A percentile compares a stretch with the other conserved stretches of the same genome.
phyloP scores from a whole-genome alignment of 495 filamentous ascomycete genomes.

The Lepraria neglecta region DNA sequence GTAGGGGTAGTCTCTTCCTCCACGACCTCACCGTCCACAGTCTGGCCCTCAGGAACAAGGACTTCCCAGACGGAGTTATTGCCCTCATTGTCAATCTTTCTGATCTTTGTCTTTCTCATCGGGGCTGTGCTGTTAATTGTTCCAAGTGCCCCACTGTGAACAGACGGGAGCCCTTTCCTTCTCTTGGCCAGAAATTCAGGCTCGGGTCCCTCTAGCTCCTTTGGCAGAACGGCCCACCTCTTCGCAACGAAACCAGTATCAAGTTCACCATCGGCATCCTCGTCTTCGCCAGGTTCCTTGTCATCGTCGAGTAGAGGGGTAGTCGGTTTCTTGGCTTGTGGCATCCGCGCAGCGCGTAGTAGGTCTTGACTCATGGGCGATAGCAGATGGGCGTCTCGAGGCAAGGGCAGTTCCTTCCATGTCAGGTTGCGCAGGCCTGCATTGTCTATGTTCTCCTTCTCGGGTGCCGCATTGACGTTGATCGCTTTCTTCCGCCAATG shows the following conservation, averaged over 20 bases:
- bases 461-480: conserved; percentile 59
- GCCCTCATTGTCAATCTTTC: conserved; percentile 67
- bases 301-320: conserved; percentile 31
- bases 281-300: conserved; percentile 42
- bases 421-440: conserved; percentile 51
- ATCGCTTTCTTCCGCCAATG: conserved; percentile 77
- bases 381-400: conserved; percentile 77
- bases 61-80: conserved; percentile 76
- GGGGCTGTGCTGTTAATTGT: conserved; percentile 37
- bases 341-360: conserved; percentile 68
- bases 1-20: conserved; percentile 49
- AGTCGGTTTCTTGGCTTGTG: conserved; percentile 37
- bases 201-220: conserved; percentile 66
- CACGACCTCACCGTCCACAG: conserved; percentile 71
- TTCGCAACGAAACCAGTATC: conserved; percentile 34
- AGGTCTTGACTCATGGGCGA: conserved; percentile 73
- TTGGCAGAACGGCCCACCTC: conserved; percentile 73
- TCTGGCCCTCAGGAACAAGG: conserved; percentile 71
- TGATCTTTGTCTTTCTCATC: conserved; percentile 71
- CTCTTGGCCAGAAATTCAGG: conserved; percentile 82
- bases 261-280: conserved; percentile 45
- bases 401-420: conserved; percentile 63
- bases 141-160: conserved; percentile 40
- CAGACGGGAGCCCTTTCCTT: conserved; percentile 62
- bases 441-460: conserved; percentile 42